phyloP scores from a whole-genome alignment of 192 early-diverging fungal genomes.

The Dissophora globulifera region DNA sequence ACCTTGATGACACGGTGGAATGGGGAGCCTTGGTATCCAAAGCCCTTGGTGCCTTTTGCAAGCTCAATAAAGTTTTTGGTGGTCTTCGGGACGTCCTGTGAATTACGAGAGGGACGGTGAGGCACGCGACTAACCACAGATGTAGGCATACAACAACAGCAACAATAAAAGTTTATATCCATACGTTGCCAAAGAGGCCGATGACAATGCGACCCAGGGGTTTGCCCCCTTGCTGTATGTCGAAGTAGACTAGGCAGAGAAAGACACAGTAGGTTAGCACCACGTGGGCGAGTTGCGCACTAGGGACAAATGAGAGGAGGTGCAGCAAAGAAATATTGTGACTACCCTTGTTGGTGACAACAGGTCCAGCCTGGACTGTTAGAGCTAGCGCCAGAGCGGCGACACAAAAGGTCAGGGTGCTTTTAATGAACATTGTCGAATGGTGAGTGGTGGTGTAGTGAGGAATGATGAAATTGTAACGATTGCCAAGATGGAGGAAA shows the following conservation, averaged over 20 bases:
- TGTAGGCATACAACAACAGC: no score
- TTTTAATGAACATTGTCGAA: conserved; percentile 44
- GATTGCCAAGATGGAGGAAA: no score
- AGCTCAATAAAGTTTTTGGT: conserved; percentile 94
- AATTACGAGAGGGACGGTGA: conserved; percentile 5
- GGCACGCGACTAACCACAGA: no score
- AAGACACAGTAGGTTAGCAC: not conserved
- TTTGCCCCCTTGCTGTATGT: conserved; percentile 83
- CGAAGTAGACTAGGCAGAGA: conserved; percentile 76
- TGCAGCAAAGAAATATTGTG: not conserved
- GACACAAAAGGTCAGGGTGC: conserved; percentile 18
- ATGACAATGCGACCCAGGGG: conserved; percentile 75
- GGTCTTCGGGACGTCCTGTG: conserved; percentile 70
- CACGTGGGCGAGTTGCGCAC: no score
- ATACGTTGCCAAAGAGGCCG: conserved; percentile 77
- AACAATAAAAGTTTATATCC: no score
- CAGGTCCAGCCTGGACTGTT: conserved; percentile 58
- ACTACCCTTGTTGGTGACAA: conserved; percentile 72
- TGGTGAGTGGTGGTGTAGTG: no score
- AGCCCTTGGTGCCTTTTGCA: conserved; percentile 76
- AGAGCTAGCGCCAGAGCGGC: conserved; percentile 29
- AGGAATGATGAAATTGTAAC: no score
- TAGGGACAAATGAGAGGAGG: not conserved
- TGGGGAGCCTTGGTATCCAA: conserved; percentile 43
- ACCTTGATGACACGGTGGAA: conserved; percentile 79